These are phyloP conservation scores for Smittium culicis DNA, from an alignment of 371 early-diverging fungal species.

Conservation along the genomic window DNA sequence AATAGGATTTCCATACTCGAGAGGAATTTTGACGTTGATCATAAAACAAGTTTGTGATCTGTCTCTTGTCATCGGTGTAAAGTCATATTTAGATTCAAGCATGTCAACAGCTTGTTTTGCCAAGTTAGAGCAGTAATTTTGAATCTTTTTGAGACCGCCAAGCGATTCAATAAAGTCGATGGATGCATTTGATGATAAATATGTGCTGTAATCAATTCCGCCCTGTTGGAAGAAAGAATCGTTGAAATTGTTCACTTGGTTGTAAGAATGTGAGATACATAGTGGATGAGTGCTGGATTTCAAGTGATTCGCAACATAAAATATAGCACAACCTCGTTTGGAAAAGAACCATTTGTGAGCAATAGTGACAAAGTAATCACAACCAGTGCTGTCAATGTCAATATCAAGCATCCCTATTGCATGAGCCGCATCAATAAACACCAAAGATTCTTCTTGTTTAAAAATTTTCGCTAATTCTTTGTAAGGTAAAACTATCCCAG, in stretches of 20 bases:
- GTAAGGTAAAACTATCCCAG: no score
- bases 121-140: neutral
- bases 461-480: no score
- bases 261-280: neutral
- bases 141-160: neutral
- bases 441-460: neutral
- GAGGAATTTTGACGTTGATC: neutral
- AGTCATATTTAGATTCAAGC: conserved; percentile 2
- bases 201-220: neutral
- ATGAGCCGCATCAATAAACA: conserved; percentile 3
- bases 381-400: neutral
- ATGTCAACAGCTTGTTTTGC: neutral
- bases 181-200: neutral
- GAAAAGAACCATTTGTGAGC: conserved; percentile 5
- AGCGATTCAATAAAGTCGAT: neutral
- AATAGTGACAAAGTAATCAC: conserved; percentile 1
- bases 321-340: neutral
- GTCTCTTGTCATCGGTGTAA: neutral
- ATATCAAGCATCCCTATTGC: neutral
- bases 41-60: neutral
- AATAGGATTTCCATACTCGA: conserved; percentile 5
- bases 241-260: neutral
- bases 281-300: neutral
- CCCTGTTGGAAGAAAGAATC: conserved; percentile 2
- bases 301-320: neutral